These are phyloP conservation scores for Heteromeles arbutifolia DNA, from an alignment of 306 rosid genomes.

Conservation along the genomic window DNA sequence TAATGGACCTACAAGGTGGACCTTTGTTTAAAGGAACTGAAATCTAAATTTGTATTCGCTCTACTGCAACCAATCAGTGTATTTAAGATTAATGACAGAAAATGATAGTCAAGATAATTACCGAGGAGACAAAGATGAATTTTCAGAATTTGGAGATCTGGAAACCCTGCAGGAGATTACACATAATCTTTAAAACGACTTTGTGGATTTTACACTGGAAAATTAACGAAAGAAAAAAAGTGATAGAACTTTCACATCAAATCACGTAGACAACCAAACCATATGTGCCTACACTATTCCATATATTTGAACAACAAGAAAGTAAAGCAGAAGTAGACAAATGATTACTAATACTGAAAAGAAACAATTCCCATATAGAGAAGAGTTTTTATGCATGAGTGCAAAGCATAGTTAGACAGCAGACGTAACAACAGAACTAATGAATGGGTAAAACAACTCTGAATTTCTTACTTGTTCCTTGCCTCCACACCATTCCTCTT, in stretches of 20 bases:
- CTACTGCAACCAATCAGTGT: not conserved
- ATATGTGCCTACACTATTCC: not conserved
- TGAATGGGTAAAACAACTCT: not conserved
- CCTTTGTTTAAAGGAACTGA: conserved; percentile 29
- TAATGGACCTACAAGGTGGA: conserved; percentile 51
- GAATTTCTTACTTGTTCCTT: conserved; percentile 51
- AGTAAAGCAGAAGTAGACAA: not conserved
- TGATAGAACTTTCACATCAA: not conserved
- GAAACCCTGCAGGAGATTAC: conserved; percentile 32
- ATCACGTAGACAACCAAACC: not conserved
- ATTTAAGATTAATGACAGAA: not conserved
- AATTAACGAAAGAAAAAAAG: not conserved
- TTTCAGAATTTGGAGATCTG: conserved; percentile 48
- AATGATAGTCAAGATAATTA: conserved; percentile 13
- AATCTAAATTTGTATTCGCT: not conserved
- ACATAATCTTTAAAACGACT: not conserved
- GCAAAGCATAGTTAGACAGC: not conserved
- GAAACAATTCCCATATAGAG: not conserved
- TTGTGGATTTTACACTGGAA: not conserved
- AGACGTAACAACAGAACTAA: not conserved
- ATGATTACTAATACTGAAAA: not conserved
- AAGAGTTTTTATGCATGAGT: not conserved
- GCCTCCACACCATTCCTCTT: conserved; percentile 67
- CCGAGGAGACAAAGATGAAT: conserved; percentile 43
- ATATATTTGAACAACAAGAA: not conserved